A percentile compares a stretch with the other conserved stretches of the same genome.
These are phyloP conservation scores for Leccinum imitatum DNA, from an alignment of 768 basidiomycete species.

Conservation along the genomic window DNA sequence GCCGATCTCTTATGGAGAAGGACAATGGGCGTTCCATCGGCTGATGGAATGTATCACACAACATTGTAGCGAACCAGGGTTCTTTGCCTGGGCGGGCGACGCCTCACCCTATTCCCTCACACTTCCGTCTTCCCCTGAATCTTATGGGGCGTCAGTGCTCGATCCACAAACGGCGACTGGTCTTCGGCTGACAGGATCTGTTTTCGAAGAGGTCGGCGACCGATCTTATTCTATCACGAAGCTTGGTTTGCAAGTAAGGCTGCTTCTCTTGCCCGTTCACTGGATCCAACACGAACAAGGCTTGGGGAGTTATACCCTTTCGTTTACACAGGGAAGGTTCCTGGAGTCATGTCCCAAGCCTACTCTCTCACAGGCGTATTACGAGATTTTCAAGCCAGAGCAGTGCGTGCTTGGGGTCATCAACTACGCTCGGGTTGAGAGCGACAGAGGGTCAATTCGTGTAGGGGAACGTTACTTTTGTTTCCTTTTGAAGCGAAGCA, in stretches of 20 bases:
- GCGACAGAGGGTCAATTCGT: constrained; percentile 8
- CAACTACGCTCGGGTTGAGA: constrained; percentile 12
- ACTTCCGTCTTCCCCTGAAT: constrained; percentile 9
- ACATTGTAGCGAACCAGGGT: constrained; percentile 10
- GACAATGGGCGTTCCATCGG: constrained; percentile 15
- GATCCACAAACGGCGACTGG: not conserved
- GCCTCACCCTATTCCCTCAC: constrained; percentile 9
- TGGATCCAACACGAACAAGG: constrained; percentile 6
- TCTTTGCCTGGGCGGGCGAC: constrained; percentile 19
- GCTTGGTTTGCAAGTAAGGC: constrained; percentile 11
- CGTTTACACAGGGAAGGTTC: constrained; percentile 13
- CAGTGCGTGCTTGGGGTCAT: constrained; percentile 17
- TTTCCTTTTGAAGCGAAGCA: constrained; percentile 8
- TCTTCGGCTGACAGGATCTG: constrained; percentile 14
- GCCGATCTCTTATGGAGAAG: constrained; percentile 18
- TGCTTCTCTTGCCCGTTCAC: constrained; percentile 11
- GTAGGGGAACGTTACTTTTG: constrained; percentile 15
- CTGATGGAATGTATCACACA: constrained; percentile 9
- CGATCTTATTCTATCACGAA: constrained; percentile 17
- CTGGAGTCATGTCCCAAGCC: constrained; percentile 9
- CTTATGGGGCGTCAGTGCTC: constrained; percentile 5
- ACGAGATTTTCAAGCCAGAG: constrained; percentile 17
- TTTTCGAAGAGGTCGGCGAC: constrained; percentile 18
- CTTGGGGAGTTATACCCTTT: constrained; percentile 12
- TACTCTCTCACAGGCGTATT: constrained; percentile 14